Percentiles rank a stretch among this genome's conserved stretches.
These are phyloP conservation scores for Fimicolochytrium jonesii DNA, from an alignment of 192 early-diverging fungal species.

Conservation along the genomic window DNA sequence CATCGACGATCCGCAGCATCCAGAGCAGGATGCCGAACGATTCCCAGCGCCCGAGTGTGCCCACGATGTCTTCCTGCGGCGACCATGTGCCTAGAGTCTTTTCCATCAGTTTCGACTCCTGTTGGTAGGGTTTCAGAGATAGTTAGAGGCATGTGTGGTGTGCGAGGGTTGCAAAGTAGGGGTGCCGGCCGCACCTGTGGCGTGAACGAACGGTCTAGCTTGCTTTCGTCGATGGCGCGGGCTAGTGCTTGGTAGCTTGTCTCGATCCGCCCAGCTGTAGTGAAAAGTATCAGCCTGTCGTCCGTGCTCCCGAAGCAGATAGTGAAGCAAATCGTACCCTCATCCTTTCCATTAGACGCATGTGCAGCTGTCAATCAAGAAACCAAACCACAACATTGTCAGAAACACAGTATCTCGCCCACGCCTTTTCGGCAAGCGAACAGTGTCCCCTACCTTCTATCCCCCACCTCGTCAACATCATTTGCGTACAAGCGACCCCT, in stretches of 20 bases:
- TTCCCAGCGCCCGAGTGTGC: constrained; percentile 5
- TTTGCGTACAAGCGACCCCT: constrained; percentile 47
- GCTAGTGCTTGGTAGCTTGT: constrained; percentile 9
- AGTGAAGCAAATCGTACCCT: neutral
- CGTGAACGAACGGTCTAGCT: constrained; percentile 29
- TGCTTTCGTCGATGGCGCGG: constrained; percentile 30
- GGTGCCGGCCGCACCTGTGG: neutral
- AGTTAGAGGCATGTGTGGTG: neutral
- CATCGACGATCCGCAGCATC: constrained; percentile 44
- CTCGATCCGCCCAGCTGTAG: constrained; percentile 3
- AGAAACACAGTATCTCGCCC: constrained; percentile 37
- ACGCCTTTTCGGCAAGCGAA: constrained; percentile 30
- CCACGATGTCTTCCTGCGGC: constrained; percentile 13
- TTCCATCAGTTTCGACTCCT: constrained; percentile 44
- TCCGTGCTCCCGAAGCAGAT: neutral
- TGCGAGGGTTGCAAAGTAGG: neutral
- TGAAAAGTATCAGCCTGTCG: neutral
- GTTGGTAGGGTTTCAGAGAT: neutral
- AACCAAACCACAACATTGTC: no score
- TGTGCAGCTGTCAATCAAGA: neutral
- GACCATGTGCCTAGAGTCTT: constrained; percentile 44
- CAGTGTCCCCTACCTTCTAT: constrained; percentile 47
- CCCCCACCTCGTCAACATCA: constrained; percentile 60
- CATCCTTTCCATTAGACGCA: neutral
- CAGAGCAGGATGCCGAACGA: constrained; percentile 49